Evolutionary conservation across 768 basidiomycete genomes (phyloP).

Genomic region (Cantharellus cinnabarinus): DNA sequence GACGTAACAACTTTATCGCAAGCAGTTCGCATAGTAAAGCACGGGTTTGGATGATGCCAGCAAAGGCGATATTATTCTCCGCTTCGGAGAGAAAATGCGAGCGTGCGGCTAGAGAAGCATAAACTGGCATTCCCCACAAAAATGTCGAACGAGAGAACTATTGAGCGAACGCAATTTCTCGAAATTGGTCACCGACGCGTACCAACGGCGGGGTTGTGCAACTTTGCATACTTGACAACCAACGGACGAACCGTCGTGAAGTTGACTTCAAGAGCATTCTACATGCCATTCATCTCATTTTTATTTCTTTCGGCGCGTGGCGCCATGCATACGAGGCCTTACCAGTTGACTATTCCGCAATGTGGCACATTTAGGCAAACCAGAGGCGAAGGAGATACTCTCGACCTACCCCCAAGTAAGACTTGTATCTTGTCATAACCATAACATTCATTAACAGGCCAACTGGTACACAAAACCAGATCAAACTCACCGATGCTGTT

Average conservation of each 20-base stretch:
- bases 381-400: slow-evolving; percentile 3
- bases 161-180: too few species aligned
- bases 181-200: neutral
- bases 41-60: slow-evolving; percentile 45
- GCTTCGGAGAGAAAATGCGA: slow-evolving; percentile 58
- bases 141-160: neutral
- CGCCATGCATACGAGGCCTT: neutral
- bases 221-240: slow-evolving; percentile 50
- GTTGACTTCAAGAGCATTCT: slow-evolving; percentile 61
- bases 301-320: neutral
- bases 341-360: slow-evolving; percentile 33
- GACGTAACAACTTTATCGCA: slow-evolving; percentile 66
- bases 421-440: slow-evolving; percentile 33
- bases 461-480: neutral
- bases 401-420: slow-evolving; percentile 58
- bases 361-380: slow-evolving; percentile 2
- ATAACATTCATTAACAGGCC: slow-evolving; percentile 1
- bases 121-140: slow-evolving; percentile 21
- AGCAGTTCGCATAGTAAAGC: slow-evolving; percentile 75
- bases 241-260: slow-evolving; percentile 60
- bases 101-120: slow-evolving; percentile 56
- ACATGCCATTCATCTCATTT: neutral
- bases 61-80: slow-evolving; percentile 53
- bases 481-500: slow-evolving; percentile 15
- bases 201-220: slow-evolving; percentile 42